Evolutionary conservation across 495 filamentous ascomycete genomes (phyloP).

Genomic region (Daldinia bambusicola): DNA sequence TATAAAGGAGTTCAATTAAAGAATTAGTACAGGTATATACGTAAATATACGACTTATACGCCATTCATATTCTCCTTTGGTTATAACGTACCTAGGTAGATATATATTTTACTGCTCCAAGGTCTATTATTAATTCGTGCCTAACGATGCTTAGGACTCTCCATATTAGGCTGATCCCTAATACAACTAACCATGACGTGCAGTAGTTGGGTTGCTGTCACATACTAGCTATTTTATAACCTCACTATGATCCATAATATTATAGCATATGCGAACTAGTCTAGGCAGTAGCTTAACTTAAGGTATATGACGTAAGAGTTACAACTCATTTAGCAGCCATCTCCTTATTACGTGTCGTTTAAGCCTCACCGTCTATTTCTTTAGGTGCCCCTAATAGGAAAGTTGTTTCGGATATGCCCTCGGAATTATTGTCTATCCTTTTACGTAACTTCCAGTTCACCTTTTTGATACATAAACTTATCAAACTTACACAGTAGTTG

Average conservation of each 20-base stretch:
- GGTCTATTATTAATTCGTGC: not conserved
- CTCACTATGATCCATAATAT: not conserved
- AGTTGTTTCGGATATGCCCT: not conserved
- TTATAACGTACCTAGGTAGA: too few species aligned
- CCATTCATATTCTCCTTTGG: too few species aligned
- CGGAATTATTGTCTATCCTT: not conserved
- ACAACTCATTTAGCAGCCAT: not conserved
- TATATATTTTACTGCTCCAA: too few species aligned
- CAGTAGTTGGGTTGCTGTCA: not conserved
- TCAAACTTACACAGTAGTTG: not conserved
- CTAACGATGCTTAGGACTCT: not conserved
- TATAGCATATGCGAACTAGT: not conserved
- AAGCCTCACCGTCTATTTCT: not conserved
- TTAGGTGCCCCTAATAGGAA: not conserved
- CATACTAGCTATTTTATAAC: not conserved
- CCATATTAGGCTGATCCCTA: not conserved
- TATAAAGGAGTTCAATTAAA: too few species aligned
- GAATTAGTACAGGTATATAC: too few species aligned
- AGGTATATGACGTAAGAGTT: not conserved
- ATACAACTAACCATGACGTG: not conserved
- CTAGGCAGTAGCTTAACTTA: not conserved
- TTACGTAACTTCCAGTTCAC: not conserved
- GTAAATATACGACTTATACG: too few species aligned
- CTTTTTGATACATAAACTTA: not conserved
- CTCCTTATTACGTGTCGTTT: not conserved